Base-by-base conservation (phyloP, 108 stramenopile species). In the Skeletonema costatum region DNA sequence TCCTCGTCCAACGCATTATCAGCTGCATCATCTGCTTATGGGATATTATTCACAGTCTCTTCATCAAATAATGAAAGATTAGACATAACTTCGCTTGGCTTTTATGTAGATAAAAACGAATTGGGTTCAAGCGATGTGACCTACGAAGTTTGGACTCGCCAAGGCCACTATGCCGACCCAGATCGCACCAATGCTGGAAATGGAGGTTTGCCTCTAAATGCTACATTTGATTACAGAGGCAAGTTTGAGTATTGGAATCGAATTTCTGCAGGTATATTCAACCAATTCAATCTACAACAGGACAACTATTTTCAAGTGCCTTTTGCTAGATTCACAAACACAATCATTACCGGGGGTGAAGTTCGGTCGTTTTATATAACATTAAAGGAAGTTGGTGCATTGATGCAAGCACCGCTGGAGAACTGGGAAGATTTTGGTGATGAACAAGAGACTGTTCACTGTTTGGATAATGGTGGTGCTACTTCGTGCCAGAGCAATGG, bases 311-410 rank as follows among this genome's bases (percentile, higher is more conserved):
- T 76, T 35, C 59, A 76, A 68, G 50, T 76, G 35, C 75, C 75
- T 3, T 62, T 19, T 32, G 60, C 68, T 21, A 19, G 32, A 39
- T 68, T 76, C n/a, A 39, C 29, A 32, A 64, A 51, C 63, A 44
- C 29, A 51, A 19, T 25, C 16, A 36, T 33, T 44, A 48, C 17
- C 16, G 56, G 19, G 11, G 66, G 66, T 41, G 62, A 14, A 67
- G 75, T 76, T 44, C 66, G 60, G 25, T 76, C 75, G 7, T 76
- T 76, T 76, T 76, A 76, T 32, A 13, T 76, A 7, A 76, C 75
- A 21, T 5, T 76, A 7, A 44, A 48, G 17, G 75, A 76, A 61
- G 75, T 76, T 3, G 44, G 65, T 10, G 75, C 67, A 19, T 66
- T 76, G 60, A 5, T 68, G 8, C 44, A 46, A 31, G 13, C 8